These are phyloP conservation scores for Penicillium simplicissimum DNA, from an alignment of 495 filamentous ascomycete species.

Conservation along the genomic window DNA sequence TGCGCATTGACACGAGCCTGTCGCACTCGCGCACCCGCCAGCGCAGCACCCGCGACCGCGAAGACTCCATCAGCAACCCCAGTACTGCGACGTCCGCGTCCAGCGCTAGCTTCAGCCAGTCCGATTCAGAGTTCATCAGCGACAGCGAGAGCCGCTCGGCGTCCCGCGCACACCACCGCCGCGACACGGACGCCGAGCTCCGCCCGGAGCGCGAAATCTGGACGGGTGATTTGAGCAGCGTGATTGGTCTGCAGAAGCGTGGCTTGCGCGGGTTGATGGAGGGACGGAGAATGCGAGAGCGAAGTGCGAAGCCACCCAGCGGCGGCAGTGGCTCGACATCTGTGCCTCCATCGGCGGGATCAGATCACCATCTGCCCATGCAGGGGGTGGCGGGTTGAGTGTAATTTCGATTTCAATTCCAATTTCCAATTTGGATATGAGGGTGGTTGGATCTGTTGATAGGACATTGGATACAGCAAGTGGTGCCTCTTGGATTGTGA, in stretches of 20 bases:
- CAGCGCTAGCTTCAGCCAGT: constrained; percentile 45
- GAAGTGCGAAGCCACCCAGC: constrained; percentile 47
- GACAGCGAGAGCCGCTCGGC: constrained; percentile 26
- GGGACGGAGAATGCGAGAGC: constrained; percentile 80
- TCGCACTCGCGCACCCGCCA: constrained; percentile 32
- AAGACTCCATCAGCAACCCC: constrained; percentile 45
- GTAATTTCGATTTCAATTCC: background rate
- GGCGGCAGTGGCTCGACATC: constrained; percentile 24
- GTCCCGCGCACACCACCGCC: constrained; percentile 29
- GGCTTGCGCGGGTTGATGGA: constrained; percentile 94
- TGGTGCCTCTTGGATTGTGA: background rate
- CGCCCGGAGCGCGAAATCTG: constrained; percentile 61
- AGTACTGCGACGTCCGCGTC: constrained; percentile 46
- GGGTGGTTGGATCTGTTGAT: background rate
- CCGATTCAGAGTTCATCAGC: constrained; percentile 41
- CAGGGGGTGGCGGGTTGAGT: constrained; percentile 25
- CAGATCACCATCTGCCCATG: constrained; percentile 22
- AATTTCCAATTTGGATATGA: too few species aligned
- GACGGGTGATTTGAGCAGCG: constrained; percentile 81
- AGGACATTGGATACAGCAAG: background rate
- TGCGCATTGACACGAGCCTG: constrained; percentile 48
- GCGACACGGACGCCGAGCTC: constrained; percentile 34
- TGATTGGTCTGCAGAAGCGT: constrained; percentile 95
- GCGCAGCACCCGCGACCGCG: constrained; percentile 34
- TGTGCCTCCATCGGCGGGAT: constrained; percentile 16